Evolutionary conservation across 495 filamentous ascomycete genomes (phyloP).

Genomic region (Tetracladium setigerum): DNA sequence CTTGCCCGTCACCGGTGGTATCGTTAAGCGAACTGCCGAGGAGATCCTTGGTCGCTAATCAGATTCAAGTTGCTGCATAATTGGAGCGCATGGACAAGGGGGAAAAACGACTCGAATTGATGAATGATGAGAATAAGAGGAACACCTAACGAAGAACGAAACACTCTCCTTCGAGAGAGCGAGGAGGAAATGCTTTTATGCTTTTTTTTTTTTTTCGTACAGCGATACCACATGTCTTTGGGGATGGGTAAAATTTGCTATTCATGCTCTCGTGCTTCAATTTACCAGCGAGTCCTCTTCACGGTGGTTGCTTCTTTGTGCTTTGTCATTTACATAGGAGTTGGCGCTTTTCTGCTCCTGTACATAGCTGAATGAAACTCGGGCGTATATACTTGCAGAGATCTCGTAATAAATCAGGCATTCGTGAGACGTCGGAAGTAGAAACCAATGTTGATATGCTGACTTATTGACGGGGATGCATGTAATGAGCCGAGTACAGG

Average conservation of each 20-base stretch:
- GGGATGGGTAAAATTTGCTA: too few relatives aligned
- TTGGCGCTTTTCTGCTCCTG: neutral
- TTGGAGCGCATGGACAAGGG: neutral
- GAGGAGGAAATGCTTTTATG: neutral
- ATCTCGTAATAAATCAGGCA: too few relatives aligned
- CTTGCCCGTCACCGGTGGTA: conserved; percentile 90
- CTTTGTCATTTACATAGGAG: neutral
- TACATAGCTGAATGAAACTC: neutral
- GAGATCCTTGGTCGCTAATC: conserved; percentile 42
- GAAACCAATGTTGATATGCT: too few relatives aligned
- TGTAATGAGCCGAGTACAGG: too few relatives aligned
- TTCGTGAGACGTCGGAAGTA: too few relatives aligned
- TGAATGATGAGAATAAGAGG: neutral
- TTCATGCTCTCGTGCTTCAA: too few relatives aligned
- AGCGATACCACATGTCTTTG: too few relatives aligned
- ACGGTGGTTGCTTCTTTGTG: neutral
- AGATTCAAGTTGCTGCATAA: neutral
- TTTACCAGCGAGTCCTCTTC: too few relatives aligned
- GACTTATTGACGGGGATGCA: too few relatives aligned
- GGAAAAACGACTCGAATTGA: neutral
- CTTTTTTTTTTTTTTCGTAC: too few relatives aligned
- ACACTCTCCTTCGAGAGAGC: too few relatives aligned
- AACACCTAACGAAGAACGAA: neutral
- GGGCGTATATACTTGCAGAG: too few relatives aligned
- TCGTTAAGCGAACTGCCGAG: conserved; percentile 74